A percentile compares a stretch with the other conserved stretches of the same genome.
Evolutionary conservation across 768 basidiomycete genomes (phyloP).

Genomic region (Psilocybe tampanensis): DNA sequence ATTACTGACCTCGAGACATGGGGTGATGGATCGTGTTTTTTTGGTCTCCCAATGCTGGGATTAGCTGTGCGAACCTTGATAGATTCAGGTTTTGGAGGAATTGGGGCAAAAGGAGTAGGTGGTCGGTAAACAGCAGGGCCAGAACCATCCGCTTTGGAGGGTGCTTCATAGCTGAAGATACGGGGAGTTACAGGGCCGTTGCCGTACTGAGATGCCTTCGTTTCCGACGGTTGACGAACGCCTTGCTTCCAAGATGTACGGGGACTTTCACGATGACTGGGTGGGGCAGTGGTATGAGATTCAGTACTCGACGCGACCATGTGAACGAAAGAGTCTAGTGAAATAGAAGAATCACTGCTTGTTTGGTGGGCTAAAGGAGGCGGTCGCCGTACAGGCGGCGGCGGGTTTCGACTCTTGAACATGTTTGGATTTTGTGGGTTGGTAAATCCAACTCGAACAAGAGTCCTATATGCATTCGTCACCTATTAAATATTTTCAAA

Average conservation of each 20-base stretch:
- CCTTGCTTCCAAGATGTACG: constrained; percentile 23
- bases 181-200: constrained; percentile 13
- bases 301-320: constrained; percentile 29
- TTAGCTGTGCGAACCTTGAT: constrained; percentile 7
- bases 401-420: constrained; percentile 7
- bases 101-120: constrained; percentile 14
- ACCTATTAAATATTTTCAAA: constrained; percentile 34
- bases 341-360: constrained; percentile 28
- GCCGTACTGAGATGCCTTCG: constrained; percentile 20
- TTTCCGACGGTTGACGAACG: constrained; percentile 21
- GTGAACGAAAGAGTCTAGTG: constrained; percentile 30
- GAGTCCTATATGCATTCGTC: constrained; percentile 56
- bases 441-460: constrained; percentile 43
- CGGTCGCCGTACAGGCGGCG: constrained; percentile 9
- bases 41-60: constrained; percentile 1
- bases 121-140: constrained; percentile 19
- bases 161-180: constrained; percentile 22
- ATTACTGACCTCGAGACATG: constrained; percentile 1
- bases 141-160: constrained; percentile 13
- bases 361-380: constrained; percentile 24
- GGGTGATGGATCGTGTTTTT: not conserved
- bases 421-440: constrained; percentile 18
- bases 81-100: constrained; percentile 7
- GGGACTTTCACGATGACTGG: constrained; percentile 27
- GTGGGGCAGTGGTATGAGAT: constrained; percentile 32